phyloP scores from a whole-genome alignment of 2,329 filamentous ascomycete species.

The Polychaeton citri region DNA sequence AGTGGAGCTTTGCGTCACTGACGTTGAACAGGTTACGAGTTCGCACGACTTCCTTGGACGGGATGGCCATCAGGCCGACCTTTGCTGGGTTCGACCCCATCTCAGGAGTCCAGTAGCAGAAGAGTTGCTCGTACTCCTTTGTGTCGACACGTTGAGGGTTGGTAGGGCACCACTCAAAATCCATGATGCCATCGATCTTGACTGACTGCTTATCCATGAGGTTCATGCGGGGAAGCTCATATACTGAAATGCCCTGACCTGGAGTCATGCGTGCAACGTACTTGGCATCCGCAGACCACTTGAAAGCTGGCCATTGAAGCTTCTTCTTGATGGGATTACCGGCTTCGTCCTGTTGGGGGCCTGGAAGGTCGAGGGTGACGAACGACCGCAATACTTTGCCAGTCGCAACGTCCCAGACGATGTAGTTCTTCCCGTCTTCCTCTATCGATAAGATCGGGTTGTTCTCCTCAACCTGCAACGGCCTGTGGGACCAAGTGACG shows the following conservation, averaged over 20 bases:
- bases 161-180: slow-evolving; percentile 95
- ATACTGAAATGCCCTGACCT: slow-evolving; percentile 78
- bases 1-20: slow-evolving; percentile 93
- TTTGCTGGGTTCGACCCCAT: slow-evolving; percentile 96
- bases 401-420: slow-evolving; percentile 94
- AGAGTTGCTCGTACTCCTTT: slow-evolving; percentile 87
- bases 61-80: slow-evolving; percentile 91
- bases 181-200: slow-evolving; percentile 92
- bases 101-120: slow-evolving; percentile 98
- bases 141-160: slow-evolving; percentile 68
- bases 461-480: slow-evolving; percentile 82
- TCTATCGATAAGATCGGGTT: slow-evolving; percentile 63
- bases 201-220: slow-evolving; percentile 80
- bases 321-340: slow-evolving; percentile 69
- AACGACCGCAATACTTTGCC: slow-evolving; percentile 86
- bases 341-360: slow-evolving; percentile 45
- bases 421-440: slow-evolving; percentile 98
- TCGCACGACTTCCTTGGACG: slow-evolving; percentile 84
- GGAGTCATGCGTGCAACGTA: slow-evolving; percentile 89
- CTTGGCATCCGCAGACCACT: slow-evolving; percentile 96
- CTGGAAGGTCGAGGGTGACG: slow-evolving; percentile 69
- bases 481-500: slow-evolving; percentile 90
- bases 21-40: slow-evolving; percentile 97
- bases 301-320: slow-evolving; percentile 97
- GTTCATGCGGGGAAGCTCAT: slow-evolving; percentile 80